Evolutionary conservation across 139 green algal species (phyloP).

Genomic region (Ostreobium quekettii): DNA sequence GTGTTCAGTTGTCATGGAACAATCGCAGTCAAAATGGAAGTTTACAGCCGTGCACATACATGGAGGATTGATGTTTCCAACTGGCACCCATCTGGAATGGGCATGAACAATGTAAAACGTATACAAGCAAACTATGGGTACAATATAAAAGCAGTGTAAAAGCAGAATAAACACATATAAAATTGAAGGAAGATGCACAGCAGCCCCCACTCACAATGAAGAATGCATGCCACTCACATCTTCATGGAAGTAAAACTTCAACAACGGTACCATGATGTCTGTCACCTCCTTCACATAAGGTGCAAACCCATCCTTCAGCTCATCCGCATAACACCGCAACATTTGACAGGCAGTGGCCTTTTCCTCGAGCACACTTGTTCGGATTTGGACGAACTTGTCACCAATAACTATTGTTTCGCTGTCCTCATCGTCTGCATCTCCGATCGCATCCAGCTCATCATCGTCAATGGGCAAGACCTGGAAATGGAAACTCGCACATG

Average conservation of each 20-base stretch:
- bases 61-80: too few species aligned
- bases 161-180: too few species aligned
- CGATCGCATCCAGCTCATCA: conserved; percentile 54
- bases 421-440: conserved; percentile 63
- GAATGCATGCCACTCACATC: conserved; percentile 75
- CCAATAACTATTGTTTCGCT: conserved; percentile 45
- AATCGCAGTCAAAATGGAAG: too few species aligned
- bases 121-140: too few species aligned
- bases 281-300: conserved; percentile 75
- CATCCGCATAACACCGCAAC: conserved; percentile 95
- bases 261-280: conserved; percentile 73
- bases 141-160: too few species aligned
- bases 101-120: too few species aligned
- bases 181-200: too few species aligned
- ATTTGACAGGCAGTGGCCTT: conserved; percentile 97
- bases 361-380: conserved; percentile 65
- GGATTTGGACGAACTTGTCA: conserved; percentile 39
- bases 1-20: too few species aligned
- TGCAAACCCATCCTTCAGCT: conserved; percentile 93
- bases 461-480: conserved; percentile 24
- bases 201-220: too few species aligned
- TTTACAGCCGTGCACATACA: too few species aligned
- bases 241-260: conserved; percentile 97
- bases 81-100: too few species aligned
- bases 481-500: too few species aligned